phyloP scores from a whole-genome alignment of 1,284 basidiomycete genomes.

The Ganoderma lingzhi region DNA sequence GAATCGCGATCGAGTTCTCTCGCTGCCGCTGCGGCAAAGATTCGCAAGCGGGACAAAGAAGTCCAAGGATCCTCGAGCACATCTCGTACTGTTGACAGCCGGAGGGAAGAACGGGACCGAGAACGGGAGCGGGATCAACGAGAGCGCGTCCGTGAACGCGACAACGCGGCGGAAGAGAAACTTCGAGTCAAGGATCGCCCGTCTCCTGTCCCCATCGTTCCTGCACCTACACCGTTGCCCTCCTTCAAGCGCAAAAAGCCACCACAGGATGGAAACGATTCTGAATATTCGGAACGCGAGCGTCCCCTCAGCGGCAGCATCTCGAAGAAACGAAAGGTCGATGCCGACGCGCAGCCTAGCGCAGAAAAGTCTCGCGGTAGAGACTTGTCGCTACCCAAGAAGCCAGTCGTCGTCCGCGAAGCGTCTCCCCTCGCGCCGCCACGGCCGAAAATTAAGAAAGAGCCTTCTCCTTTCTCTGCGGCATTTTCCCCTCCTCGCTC shows the following conservation, averaged over 20 bases:
- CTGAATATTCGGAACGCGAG: constrained; percentile 39
- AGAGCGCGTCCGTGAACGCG: constrained; percentile 24
- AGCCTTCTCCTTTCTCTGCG: constrained; percentile 37
- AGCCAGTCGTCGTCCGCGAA: constrained; percentile 37
- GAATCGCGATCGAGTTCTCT: constrained; percentile 31
- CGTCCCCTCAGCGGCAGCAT: constrained; percentile 22
- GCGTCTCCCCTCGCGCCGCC: constrained; percentile 34
- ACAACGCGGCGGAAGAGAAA: constrained; percentile 33
- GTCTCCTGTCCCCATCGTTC: constrained; percentile 21
- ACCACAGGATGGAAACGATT: constrained; percentile 33
- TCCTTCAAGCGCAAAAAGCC: constrained; percentile 36
- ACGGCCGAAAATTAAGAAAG: constrained; percentile 46
- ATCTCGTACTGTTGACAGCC: constrained; percentile 32
- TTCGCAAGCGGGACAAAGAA: constrained; percentile 33
- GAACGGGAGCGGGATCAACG: constrained; percentile 10
- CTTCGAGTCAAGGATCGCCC: constrained; percentile 28
- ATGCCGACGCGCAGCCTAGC: constrained; percentile 27
- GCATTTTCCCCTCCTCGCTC: constrained; percentile 35
- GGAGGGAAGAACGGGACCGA: constrained; percentile 33
- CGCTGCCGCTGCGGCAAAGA: constrained; percentile 22
- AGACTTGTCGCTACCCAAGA: constrained; percentile 44
- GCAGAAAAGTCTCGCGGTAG: constrained; percentile 34
- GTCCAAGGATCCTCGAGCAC: constrained; percentile 13
- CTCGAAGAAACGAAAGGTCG: constrained; percentile 39
- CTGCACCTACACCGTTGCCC: constrained; percentile 20